A percentile compares a stretch with the other conserved stretches of the same genome.
Conservation (phyloP, 169 alveolate species). For the Cryptosporidium sp. region DNA sequence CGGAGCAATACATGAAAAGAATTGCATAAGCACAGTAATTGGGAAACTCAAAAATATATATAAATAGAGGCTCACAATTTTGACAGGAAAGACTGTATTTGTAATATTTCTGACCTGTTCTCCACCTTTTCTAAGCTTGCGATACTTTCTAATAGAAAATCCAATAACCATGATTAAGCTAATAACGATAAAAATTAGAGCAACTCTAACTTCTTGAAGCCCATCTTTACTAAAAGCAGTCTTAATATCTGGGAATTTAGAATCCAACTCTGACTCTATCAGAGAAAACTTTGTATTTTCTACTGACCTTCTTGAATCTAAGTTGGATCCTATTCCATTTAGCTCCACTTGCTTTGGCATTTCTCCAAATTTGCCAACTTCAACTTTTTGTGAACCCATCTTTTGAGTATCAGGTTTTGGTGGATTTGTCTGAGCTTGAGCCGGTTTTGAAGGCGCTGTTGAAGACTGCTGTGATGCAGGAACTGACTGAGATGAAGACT, state of each 20-base stretch:
- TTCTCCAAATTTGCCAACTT: background rate
- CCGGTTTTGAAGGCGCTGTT: background rate
- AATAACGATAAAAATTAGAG: conserved; percentile 29
- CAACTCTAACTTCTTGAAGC: conserved; percentile 47
- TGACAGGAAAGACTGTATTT: conserved; percentile 70
- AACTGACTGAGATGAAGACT: background rate
- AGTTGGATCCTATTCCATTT: conserved; percentile 14
- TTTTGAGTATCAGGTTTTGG: background rate
- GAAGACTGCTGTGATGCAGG: too few species aligned
- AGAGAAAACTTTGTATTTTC: conserved; percentile 31
- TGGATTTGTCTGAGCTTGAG: background rate
- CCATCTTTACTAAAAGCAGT: conserved; percentile 19
- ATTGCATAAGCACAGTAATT: conserved; percentile 50
- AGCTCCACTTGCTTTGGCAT: background rate
- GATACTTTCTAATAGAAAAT: conserved; percentile 73
- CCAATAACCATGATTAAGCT: conserved; percentile 68
- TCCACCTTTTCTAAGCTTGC: conserved; percentile 65
- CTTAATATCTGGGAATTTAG: conserved; percentile 44
- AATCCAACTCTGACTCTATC: conserved; percentile 53
- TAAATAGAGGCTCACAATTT: conserved; percentile 54
- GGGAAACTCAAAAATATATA: conserved; percentile 66
- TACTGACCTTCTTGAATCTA: conserved; percentile 34
- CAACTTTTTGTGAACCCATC: background rate
- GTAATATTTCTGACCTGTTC: conserved; percentile 67
- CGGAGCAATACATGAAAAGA: conserved; percentile 54